phyloP scores from a whole-genome alignment of 441 rosid species.

The Rhodomyrtus psidioides region DNA sequence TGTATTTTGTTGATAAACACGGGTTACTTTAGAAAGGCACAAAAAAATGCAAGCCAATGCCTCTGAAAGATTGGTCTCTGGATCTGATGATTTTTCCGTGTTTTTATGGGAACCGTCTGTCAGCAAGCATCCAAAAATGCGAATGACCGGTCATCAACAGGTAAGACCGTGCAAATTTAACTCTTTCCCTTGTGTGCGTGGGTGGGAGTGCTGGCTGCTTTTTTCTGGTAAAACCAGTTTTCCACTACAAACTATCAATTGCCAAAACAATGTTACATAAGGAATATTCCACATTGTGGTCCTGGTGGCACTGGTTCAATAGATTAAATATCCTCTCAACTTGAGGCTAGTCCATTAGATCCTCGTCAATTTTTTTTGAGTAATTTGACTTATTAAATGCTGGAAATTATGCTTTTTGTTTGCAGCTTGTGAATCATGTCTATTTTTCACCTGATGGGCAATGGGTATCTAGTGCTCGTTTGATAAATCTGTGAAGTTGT shows the following conservation, averaged over 20 bases:
- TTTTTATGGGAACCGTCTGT: conserved; percentile 96
- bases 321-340: neutral
- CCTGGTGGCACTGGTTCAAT: no score
- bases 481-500: conserved; percentile 87
- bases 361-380: neutral
- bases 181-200: neutral
- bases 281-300: no score
- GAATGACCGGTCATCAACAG: conserved; percentile 96
- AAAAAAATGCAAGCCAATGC: conserved; percentile 73
- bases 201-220: neutral
- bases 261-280: no score
- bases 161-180: conserved; percentile 14
- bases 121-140: conserved; percentile 80
- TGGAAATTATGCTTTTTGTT: conserved; percentile 9
- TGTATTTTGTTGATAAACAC: neutral
- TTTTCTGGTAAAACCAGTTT: no score
- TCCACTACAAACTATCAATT: no score
- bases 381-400: neutral
- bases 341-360: neutral
- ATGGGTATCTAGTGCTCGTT: conserved; percentile 99
- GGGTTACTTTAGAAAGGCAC: conserved; percentile 84
- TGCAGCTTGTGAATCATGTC: conserved; percentile 94
- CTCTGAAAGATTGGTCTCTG: conserved; percentile 94
- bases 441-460: conserved; percentile 97
- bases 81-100: conserved; percentile 98